Evolutionary conservation across 2,329 filamentous ascomycete genomes (phyloP).

Genomic region (Fusarium phyllophilum): DNA sequence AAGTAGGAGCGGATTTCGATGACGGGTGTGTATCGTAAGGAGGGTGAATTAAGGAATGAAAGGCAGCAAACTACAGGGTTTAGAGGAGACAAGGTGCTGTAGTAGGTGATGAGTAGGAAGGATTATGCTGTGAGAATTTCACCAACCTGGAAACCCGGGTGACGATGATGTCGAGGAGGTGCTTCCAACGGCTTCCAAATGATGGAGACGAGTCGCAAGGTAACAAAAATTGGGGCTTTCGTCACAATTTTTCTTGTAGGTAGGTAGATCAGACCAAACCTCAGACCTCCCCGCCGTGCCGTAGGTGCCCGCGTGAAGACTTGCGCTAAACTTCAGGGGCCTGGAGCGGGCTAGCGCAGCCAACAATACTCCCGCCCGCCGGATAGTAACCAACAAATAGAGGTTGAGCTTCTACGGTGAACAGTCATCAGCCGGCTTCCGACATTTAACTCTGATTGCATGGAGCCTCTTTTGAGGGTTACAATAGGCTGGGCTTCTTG

Average conservation of each 20-base stretch:
- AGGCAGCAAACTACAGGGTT: conserved; percentile 2
- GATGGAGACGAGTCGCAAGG: conserved; percentile 33
- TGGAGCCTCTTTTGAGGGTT: background rate
- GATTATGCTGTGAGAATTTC: conserved; percentile 16
- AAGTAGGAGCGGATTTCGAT: conserved; percentile 28
- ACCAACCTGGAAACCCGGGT: conserved; percentile 29
- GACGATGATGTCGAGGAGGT: conserved; percentile 41
- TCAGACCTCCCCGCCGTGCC: conserved; percentile 39
- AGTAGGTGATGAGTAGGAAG: background rate
- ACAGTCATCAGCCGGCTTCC: conserved; percentile 33
- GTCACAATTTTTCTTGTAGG: conserved; percentile 46
- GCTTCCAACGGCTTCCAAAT: conserved; percentile 42
- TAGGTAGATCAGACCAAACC: background rate
- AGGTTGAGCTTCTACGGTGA: background rate
- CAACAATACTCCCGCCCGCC: conserved; percentile 6
- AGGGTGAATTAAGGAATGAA: conserved; percentile 23
- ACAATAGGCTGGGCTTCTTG: background rate
- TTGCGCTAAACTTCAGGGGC: conserved; percentile 31
- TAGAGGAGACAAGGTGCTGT: background rate
- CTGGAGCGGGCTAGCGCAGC: conserved; percentile 27
- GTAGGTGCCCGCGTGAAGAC: conserved; percentile 15
- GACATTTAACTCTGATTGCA: background rate
- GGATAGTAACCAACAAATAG: conserved; percentile 13
- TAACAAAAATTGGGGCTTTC: conserved; percentile 44
- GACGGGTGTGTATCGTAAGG: conserved; percentile 3